phyloP scores from a whole-genome alignment of 208 protist genomes.

The Crithidia thermophila region DNA sequence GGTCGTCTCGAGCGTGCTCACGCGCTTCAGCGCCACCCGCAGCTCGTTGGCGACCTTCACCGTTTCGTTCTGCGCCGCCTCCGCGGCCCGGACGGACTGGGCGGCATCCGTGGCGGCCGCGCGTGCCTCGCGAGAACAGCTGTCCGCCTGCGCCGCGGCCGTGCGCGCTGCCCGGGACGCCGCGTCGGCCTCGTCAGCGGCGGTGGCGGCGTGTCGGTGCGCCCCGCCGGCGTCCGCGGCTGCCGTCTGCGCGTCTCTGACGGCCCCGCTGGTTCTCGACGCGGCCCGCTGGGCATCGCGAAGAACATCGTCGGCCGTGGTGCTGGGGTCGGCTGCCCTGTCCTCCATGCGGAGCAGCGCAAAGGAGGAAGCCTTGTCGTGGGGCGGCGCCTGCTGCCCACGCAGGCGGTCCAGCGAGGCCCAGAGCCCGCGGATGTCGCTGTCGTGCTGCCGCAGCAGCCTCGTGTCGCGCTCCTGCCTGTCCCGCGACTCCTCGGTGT shows the following conservation, averaged over 20 bases:
- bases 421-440: slow-evolving; percentile 13
- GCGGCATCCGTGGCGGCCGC: slow-evolving; percentile 17
- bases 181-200: background rate
- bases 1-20: slow-evolving; percentile 7
- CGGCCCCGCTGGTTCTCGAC: background rate
- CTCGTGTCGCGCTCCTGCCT: background rate
- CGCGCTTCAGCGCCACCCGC: slow-evolving; percentile 10
- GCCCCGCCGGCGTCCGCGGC: background rate
- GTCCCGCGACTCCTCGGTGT: background rate
- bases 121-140: background rate
- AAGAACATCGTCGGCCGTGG: background rate
- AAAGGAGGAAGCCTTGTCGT: background rate
- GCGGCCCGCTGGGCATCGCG: background rate
- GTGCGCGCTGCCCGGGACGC: background rate
- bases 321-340: background rate
- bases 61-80: slow-evolving; percentile 34
- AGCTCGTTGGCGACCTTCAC: slow-evolving; percentile 25
- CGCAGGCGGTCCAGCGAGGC: slow-evolving; percentile 20
- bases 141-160: background rate
- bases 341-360: slow-evolving; percentile 9
- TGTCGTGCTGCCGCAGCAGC: slow-evolving; percentile 2
- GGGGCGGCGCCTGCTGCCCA: slow-evolving; percentile 2
- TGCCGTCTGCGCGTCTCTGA: background rate
- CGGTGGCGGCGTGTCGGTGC: background rate
- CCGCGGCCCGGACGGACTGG: slow-evolving; percentile 21